Evolutionary conservation across 768 basidiomycete species (phyloP).

Genomic region (Tubosaeta brunneosetosa): DNA sequence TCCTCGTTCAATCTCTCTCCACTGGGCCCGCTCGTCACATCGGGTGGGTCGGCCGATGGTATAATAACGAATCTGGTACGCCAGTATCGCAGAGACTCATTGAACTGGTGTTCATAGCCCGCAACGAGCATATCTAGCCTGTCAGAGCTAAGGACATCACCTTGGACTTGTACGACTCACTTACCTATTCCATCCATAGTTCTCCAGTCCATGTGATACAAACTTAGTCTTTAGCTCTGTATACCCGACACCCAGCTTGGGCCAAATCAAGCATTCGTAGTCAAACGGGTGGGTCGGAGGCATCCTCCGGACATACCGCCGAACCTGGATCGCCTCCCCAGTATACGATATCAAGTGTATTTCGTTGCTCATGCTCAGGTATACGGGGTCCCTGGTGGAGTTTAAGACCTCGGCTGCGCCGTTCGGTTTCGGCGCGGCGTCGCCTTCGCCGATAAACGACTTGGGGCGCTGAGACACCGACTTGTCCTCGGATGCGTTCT

Average conservation of each 20-base stretch:
- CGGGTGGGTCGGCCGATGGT: slow-evolving; percentile 70
- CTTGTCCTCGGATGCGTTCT: slow-evolving; percentile 30
- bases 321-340: slow-evolving; percentile 85
- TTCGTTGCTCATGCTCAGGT: slow-evolving; percentile 92
- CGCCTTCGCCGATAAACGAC: slow-evolving; percentile 54
- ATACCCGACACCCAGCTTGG: slow-evolving; percentile 83
- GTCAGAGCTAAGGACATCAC: background rate
- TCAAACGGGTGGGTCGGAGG: slow-evolving; percentile 56
- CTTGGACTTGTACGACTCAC: slow-evolving; percentile 12
- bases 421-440: slow-evolving; percentile 47
- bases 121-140: slow-evolving; percentile 85
- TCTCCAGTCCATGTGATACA: slow-evolving; percentile 71
- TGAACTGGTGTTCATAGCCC: slow-evolving; percentile 75
- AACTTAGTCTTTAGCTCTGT: slow-evolving; percentile 75
- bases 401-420: slow-evolving; percentile 65
- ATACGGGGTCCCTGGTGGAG: slow-evolving; percentile 67
- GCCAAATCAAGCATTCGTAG: slow-evolving; percentile 93
- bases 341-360: slow-evolving; percentile 91
- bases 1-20: slow-evolving; percentile 81
- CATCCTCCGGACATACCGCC: slow-evolving; percentile 76
- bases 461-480: slow-evolving; percentile 44
- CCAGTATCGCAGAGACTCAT: slow-evolving; percentile 87
- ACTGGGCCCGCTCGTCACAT: slow-evolving; percentile 48
- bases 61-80: slow-evolving; percentile 91
- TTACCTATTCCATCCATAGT: slow-evolving; percentile 84